A percentile compares a stretch with the other conserved stretches of the same genome.
Evolutionary conservation across 345 rosid genomes (phyloP).

Genomic region (Salix arbutifolia): DNA sequence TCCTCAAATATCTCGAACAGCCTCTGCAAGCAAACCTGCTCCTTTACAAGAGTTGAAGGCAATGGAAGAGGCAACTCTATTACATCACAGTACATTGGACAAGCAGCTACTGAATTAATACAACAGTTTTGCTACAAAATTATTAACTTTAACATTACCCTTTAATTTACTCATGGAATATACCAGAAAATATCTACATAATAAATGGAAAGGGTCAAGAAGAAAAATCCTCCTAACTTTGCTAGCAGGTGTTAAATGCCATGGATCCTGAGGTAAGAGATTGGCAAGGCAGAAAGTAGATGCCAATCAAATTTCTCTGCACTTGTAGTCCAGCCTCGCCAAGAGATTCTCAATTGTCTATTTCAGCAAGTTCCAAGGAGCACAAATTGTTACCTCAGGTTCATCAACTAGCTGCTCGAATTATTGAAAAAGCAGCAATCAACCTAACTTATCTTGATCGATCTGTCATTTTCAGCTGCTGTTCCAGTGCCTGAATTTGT

Average conservation of each 20-base stretch:
- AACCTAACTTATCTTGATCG: slow-evolving; percentile 13
- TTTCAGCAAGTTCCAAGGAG: background rate
- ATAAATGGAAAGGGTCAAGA: background rate
- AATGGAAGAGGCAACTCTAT: background rate
- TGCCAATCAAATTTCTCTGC: background rate
- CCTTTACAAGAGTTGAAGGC: no score
- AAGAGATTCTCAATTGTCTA: background rate
- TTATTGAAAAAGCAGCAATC: background rate
- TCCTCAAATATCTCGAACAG: no score
- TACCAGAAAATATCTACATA: background rate
- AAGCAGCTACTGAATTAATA: no score
- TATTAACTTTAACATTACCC: no score
- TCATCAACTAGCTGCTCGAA: background rate
- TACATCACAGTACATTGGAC: background rate
- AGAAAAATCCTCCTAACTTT: background rate
- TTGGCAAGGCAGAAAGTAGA: background rate
- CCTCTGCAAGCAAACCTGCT: no score
- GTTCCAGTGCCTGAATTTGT: slow-evolving; percentile 27
- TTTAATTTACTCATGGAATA: background rate
- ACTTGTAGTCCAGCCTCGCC: background rate
- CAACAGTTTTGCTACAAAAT: no score
- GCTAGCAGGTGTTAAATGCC: background rate
- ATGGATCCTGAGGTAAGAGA: background rate
- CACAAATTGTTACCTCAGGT: background rate
- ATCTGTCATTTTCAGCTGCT: slow-evolving; percentile 24